Conservation (phyloP, 768 basidiomycete genomes). For the Pholiota molesta region DNA sequence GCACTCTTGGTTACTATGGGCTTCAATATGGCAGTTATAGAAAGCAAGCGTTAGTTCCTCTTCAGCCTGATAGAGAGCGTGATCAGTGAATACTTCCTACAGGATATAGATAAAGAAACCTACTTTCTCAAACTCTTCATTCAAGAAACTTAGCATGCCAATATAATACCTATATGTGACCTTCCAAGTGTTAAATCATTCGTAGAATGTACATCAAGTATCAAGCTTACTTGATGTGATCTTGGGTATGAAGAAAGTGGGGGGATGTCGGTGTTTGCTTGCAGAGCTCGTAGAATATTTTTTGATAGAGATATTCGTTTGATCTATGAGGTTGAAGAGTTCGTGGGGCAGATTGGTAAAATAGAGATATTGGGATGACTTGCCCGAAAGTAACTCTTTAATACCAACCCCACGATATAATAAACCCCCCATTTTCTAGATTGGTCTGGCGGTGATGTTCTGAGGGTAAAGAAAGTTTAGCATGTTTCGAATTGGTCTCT, state of each 20-base stretch:
- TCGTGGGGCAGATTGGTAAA: conserved; percentile 3
- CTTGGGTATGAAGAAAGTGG: conserved; percentile 75
- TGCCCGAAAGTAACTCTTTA: conserved; percentile 95
- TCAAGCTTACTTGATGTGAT: conserved; percentile 73
- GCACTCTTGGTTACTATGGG: conserved; percentile 83
- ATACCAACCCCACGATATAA: conserved; percentile 84
- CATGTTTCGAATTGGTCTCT: background rate
- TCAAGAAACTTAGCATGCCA: conserved; percentile 92
- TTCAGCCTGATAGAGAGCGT: conserved; percentile 58
- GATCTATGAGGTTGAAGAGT: conserved; percentile 51
- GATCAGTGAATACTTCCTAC: background rate
- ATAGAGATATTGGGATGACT: conserved; percentile 30
- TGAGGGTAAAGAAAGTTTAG: conserved; percentile 24
- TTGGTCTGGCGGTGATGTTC: conserved; percentile 69
- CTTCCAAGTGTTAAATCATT: conserved; percentile 41
- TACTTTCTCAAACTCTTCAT: conserved; percentile 88
- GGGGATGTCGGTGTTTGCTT: conserved; percentile 86
- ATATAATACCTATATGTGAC: conserved; percentile 95
- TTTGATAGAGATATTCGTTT: conserved; percentile 90
- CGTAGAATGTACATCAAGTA: background rate
- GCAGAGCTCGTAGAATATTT: conserved; percentile 88
- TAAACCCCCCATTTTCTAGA: conserved; percentile 92
- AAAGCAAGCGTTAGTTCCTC: conserved; percentile 87
- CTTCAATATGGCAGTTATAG: conserved; percentile 73
- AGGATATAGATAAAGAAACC: conserved; percentile 9